A percentile compares a stretch with the other conserved stretches of the same genome.
Conservation (phyloP, 1,284 basidiomycete species). For the Dichomitus squalens region DNA sequence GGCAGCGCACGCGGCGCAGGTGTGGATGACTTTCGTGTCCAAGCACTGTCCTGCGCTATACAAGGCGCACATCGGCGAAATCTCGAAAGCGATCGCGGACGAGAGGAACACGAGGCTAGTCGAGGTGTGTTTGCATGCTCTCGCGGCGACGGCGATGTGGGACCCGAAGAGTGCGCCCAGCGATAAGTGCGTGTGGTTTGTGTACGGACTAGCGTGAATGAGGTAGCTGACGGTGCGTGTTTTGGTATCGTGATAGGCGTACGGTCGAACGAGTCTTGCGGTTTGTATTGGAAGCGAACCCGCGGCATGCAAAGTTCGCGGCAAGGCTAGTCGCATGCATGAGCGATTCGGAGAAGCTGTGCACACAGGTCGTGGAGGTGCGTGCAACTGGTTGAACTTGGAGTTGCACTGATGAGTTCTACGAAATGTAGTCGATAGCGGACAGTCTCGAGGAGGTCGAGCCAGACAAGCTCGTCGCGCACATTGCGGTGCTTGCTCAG, state of each 20-base stretch:
- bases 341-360: conserved; percentile 54
- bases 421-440: conserved; percentile 53
- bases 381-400: conserved; percentile 23
- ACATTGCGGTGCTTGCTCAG: conserved; percentile 76
- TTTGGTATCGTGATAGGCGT: conserved; percentile 42
- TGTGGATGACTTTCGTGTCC: conserved; percentile 64
- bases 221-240: too few relatives aligned
- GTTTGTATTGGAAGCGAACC: conserved; percentile 64
- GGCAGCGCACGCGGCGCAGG: conserved; percentile 49
- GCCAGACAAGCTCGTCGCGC: conserved; percentile 61
- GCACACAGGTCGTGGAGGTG: conserved; percentile 68
- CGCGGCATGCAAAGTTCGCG: conserved; percentile 85
- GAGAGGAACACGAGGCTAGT: conserved; percentile 61
- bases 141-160: conserved; percentile 66
- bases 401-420: neutral
- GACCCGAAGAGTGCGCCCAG: conserved; percentile 58
- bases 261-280: conserved; percentile 68
- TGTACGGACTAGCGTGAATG: too few relatives aligned
- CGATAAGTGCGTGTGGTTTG: conserved; percentile 63
- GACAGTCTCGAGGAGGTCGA: conserved; percentile 53
- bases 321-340: conserved; percentile 73
- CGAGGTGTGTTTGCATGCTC: conserved; percentile 74
- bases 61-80: conserved; percentile 73
- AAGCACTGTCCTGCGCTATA: conserved; percentile 80
- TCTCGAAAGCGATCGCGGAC: conserved; percentile 72